Evolutionary conservation across 257 asterid genomes (phyloP), one percentile per base, ranked within the genome.

Genomic region (Apocynum venetum): DNA sequence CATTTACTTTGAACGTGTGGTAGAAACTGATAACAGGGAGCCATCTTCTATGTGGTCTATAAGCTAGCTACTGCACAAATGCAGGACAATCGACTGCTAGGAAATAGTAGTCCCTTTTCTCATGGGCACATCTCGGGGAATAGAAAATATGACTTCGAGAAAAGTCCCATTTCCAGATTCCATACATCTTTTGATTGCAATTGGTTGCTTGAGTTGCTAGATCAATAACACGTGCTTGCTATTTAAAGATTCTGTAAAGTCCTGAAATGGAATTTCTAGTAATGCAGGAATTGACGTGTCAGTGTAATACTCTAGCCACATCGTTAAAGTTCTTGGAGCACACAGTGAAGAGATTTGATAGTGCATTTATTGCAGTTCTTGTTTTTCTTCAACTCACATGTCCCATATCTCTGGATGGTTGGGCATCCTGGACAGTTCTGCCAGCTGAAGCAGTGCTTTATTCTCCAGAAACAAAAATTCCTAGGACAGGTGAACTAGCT

Each of bases 401-500:
- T 72, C 97, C 99, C 3, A 1, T 91, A 59, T 88, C 91, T 86
- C 73, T 88, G 80, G 77, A 73, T 71, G 87, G 85, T 76, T 80
- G 66, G 72, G 89, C 80, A 59, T 83, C 81, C 60, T 84, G 81
- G 86, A 76, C 82, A 46, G 76, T 88, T 77, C 84, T 90, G 78
- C 87, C 94, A 47, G 97, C 98, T 40, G 88, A 91, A 85, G 99
- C 99, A 59, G 96, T 95, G 77, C 96, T 95, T 49, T 95, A 93
- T 82, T 95, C 99, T 67, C 99, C 99, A 0, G 99, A 91, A 80
- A 91, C 99, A 40, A 95, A 93, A 79, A 90, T 93, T 76, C 98
- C 99, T 43, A 88, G 99, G 75, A 93, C 98, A 10, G 98, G 99
- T 80, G 99, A 96, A 83, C 87, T 96, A 74, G 99, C 99, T 82